Base-by-base conservation (phyloP, 2,329 filamentous ascomycete genomes). In the Xylariomycetidae sp. region DNA sequence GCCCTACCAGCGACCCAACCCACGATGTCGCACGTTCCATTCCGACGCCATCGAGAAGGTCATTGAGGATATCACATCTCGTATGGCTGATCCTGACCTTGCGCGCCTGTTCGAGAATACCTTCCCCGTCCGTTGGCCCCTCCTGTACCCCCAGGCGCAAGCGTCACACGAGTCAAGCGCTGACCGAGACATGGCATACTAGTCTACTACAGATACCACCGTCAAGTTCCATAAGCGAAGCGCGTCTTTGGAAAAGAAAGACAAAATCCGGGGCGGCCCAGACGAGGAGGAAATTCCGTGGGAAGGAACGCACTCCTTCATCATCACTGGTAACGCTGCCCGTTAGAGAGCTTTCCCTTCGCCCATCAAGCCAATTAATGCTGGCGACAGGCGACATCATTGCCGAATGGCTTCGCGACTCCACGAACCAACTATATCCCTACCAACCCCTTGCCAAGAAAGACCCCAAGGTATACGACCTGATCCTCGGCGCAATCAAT, bases 81-180 rank as follows among this genome's bases (percentile, higher is more conserved):
- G 77, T 33, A 84, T 98, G 64, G 72, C 80, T 38, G 82, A 96
- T 51, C 82, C 82, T 12, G 92, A 96, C 49, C 74, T 98, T 10
- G 90, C 90, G 4, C 79, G 89, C 17, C 68, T 98, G 9, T 98
- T 98, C 56, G 87, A 94, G 56, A 98, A 98, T 55, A 81, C 90
- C 2, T 96, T 93, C 45, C 90, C 90, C 4, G 53, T 57, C 25
- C 48, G 53, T 53, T 14, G 9, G 31, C 16, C 10, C 35, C 30
- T 27, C 5, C 23, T 25, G 3, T 27, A 2, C 16, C n/a, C 13
- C 10, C n/a, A 9, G 15, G 28, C 32, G 24, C 31, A 26, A 30
- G 25, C 22, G 14, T 15, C 10, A 19, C 18, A 26, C 17, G 19
- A 38, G 34, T 33, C 18, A 19, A 37, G 25, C 26, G 34, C 38